Evolutionary conservation across 2,329 filamentous ascomycete species (phyloP).

Genomic region (Pseudopithomyces chartarum): DNA sequence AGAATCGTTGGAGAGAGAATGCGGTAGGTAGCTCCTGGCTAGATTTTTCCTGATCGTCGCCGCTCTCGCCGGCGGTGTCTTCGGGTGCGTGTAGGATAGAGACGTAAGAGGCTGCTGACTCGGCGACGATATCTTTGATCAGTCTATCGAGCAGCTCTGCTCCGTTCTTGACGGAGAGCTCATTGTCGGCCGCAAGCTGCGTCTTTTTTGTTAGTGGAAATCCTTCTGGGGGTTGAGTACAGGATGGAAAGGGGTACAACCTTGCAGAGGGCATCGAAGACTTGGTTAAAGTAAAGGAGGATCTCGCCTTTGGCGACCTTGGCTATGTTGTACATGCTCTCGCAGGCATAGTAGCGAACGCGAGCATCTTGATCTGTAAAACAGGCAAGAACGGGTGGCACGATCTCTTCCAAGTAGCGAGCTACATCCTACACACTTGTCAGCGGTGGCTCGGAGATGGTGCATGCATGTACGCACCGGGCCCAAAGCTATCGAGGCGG

Average conservation of each 20-base stretch:
- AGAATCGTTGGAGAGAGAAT: conserved; percentile 89
- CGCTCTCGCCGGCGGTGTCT: conserved; percentile 54
- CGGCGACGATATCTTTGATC: conserved; percentile 94
- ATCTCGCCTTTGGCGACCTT: conserved; percentile 99
- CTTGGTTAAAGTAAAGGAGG: conserved; percentile 94
- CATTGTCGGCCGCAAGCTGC: conserved; percentile 91
- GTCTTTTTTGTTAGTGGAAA: conserved; percentile 23
- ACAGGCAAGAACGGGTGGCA: conserved; percentile 94
- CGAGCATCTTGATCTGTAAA: conserved; percentile 98
- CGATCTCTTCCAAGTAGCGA: conserved; percentile 88
- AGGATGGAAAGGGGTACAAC: conserved; percentile 52
- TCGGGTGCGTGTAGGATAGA: conserved; percentile 76
- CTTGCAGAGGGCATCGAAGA: conserved; percentile 97
- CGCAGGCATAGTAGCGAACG: conserved; percentile 96
- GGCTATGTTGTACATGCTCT: conserved; percentile 99
- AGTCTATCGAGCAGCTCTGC: conserved; percentile 93
- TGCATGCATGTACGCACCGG: conserved; percentile 65
- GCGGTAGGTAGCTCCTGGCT: conserved; percentile 69
- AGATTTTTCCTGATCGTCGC: conserved; percentile 21
- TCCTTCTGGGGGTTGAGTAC: neutral
- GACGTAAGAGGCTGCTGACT: conserved; percentile 92
- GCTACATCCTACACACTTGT: conserved; percentile 73
- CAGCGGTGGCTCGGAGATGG: conserved; percentile 12
- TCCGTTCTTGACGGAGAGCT: conserved; percentile 96
- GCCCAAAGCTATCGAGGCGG: conserved; percentile 92